Base-by-base conservation (phyloP, 108 stramenopile genomes). In the Epipyxis sp. region DNA sequence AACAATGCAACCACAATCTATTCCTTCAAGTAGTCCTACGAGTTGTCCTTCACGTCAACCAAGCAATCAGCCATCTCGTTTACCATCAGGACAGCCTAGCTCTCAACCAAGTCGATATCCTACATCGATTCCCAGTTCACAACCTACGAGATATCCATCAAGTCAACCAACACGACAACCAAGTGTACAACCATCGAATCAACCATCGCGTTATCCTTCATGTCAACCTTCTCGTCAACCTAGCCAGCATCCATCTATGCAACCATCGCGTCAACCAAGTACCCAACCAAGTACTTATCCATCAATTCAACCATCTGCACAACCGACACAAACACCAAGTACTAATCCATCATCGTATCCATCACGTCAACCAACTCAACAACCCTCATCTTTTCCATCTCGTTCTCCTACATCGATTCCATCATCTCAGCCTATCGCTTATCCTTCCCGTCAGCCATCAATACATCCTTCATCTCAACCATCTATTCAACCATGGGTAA, bases 261-360 rank as follows among this genome's bases (percentile, higher is more conserved):
- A 65, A 25, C 71, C 71, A 30, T 74, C 71, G 40, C 41, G 32
- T 57, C 32, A 27, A 42, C 71, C 71, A 54, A 34, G 32, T 74
- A 42, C 42, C 6, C 71, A 74, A 39, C 71, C 71, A 32, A 34
- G 41, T 10, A 10, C 41, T 74, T 42, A 39, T 10, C 71, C 71
- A 16, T 42, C 71, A 16, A 42, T 13, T 32, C 71, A 74, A 37
- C 71, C 71, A 6, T 54, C 71, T 37, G 27, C 46, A 43, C 46
- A 54, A 57, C 71, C 71, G 20, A 74, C 13, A 3, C 10, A 6
- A 13, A 27, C 44, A 35, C 71, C 71, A 29, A 54, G 41, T 74
- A 42, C 42, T 13, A 37, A 74, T 16, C 71, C 71, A 10, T 43
- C 71, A 13, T 34, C 32, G n/a, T 6, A 13, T 37, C 71, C 71